These are phyloP conservation scores for Leccinum insigne DNA, from an alignment of 1,284 basidiomycete species.

Conservation along the genomic window DNA sequence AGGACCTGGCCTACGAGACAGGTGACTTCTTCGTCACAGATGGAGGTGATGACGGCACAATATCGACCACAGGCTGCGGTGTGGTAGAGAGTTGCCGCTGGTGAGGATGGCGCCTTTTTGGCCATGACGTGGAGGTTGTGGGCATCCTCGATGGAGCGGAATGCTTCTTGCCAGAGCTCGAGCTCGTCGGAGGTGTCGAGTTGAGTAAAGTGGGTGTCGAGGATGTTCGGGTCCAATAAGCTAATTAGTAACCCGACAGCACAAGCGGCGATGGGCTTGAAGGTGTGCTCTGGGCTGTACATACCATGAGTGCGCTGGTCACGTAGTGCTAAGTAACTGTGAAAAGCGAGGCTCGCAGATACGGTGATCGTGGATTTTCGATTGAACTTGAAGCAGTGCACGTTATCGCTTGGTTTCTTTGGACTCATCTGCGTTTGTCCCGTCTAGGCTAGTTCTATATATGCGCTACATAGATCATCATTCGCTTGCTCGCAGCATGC, in stretches of 20 bases:
- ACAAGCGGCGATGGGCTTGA: too few relatives aligned
- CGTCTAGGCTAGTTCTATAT: too few relatives aligned
- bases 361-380: too few relatives aligned
- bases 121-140: slow-evolving; percentile 94
- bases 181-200: slow-evolving; percentile 98
- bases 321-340: too few relatives aligned
- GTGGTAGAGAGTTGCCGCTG: slow-evolving; percentile 96
- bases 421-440: too few relatives aligned
- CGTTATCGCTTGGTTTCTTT: too few relatives aligned
- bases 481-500: too few relatives aligned
- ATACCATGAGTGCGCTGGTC: too few relatives aligned
- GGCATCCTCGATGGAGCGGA: slow-evolving; percentile 98
- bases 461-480: too few relatives aligned
- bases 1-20: slow-evolving; percentile 88
- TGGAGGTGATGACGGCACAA: slow-evolving; percentile 65
- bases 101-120: slow-evolving; percentile 95
- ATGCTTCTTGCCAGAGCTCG: slow-evolving; percentile 99
- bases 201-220: slow-evolving; percentile 98
- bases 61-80: slow-evolving; percentile 94
- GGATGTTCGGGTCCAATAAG: slow-evolving; percentile 93
- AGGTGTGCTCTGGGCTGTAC: too few relatives aligned
- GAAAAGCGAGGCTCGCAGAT: too few relatives aligned
- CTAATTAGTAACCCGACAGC: slow-evolving; percentile 60
- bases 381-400: too few relatives aligned
- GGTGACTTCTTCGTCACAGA: slow-evolving; percentile 77